Evolutionary conservation across 768 basidiomycete species (phyloP).

Genomic region (Pleurotus giganteus): DNA sequence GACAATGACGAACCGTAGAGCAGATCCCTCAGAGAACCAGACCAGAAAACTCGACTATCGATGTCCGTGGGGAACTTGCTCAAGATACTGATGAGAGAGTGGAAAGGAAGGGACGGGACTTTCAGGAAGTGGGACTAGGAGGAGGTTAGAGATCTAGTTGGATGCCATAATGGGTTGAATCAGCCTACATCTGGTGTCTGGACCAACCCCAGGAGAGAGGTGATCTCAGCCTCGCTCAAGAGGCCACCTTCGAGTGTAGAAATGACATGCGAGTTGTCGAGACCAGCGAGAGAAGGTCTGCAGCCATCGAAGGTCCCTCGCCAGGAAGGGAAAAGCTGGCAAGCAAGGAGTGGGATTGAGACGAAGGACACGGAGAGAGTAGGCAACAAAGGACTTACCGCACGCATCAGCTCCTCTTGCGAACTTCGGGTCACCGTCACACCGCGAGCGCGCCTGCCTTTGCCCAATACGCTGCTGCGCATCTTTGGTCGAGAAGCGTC

Average conservation of each 20-base stretch:
- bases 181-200: conserved; percentile 69
- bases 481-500: conserved; percentile 36
- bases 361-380: not conserved
- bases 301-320: conserved; percentile 70
- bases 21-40: conserved; percentile 54
- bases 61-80: conserved; percentile 77
- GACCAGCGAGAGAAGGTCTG: conserved; percentile 63
- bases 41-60: conserved; percentile 79
- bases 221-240: conserved; percentile 65
- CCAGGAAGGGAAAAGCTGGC: conserved; percentile 79
- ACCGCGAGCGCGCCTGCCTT: conserved; percentile 74
- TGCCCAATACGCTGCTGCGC: conserved; percentile 65
- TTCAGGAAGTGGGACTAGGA: conserved; percentile 82
- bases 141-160: conserved; percentile 13
- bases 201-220: conserved; percentile 65
- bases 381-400: conserved; percentile 44
- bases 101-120: conserved; percentile 78
- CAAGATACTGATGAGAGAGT: conserved; percentile 71
- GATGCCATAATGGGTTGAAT: not conserved
- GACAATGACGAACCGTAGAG: conserved; percentile 56
- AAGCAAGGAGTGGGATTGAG: not conserved
- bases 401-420: conserved; percentile 80
- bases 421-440: conserved; percentile 81
- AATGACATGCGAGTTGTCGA: conserved; percentile 56
- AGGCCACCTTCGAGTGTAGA: conserved; percentile 63